Base-by-base conservation (phyloP, 352 stramenopile genomes). In the Phytophthora chlamydospora region DNA sequence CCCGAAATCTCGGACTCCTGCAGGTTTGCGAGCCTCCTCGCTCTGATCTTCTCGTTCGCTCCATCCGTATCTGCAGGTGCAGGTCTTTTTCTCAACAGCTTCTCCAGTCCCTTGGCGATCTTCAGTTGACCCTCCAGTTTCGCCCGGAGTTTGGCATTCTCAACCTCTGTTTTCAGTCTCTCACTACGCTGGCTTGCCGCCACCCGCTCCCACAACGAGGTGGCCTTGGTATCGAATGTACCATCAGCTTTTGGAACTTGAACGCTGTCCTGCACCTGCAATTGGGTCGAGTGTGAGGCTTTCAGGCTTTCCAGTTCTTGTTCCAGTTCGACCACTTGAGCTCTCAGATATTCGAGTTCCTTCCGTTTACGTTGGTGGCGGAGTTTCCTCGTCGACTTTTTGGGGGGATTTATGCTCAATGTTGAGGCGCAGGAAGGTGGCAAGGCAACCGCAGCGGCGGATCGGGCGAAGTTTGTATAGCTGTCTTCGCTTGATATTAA, bases 321-420 rank as follows among this genome's bases (percentile, higher is more conserved):
- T 48, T 76, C 59, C 13, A 83, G 55, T 34, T 78, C 58, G 10
- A 36, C 16, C 5, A 73, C 74, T 32, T 70, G 61, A 1, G 36
- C 40, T 24, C 71, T 67, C 21, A 83, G 45, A 38, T 71, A 62
- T 10, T 53, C 47, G 5, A 83, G 51, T 47, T 78, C 74, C 14
- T 68, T 51, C 17, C 66, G 65, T 17, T 68, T 48, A 4, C 68
- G 57, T 42, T 71, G 55, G 27, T 67, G 62, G 1, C 43, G 19
- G 2, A 36, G 14, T 14, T 51, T 55, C 43, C 44, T 54, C 21
- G 42, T 55, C 10, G 35, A 51, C 16, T 55, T 71, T 12, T 24
- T 14, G 36, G 6, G 21, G 14, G 21, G 21, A 24, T 24, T 24
- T 24, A 24, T 24, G 21, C 21, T 24, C 21, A 24, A 24, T 3